Evolutionary conservation across 371 early-diverging fungal species (phyloP).

Genomic region (Mortierella sp.): DNA sequence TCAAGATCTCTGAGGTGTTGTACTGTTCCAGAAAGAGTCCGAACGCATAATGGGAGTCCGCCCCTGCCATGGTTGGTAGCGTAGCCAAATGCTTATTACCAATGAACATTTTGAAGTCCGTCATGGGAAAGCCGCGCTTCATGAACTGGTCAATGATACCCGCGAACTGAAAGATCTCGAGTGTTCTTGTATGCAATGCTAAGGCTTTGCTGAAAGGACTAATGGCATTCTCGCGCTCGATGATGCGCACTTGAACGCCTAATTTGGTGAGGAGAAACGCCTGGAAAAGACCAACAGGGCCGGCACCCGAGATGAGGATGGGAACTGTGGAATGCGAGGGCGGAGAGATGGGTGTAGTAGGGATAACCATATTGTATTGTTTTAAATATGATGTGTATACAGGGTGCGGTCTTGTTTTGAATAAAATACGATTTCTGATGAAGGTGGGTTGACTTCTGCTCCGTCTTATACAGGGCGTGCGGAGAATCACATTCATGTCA

Average conservation of each 20-base stretch:
- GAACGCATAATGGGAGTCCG: conserved; percentile 18
- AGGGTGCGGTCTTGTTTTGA: too few species aligned
- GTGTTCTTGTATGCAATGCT: conserved; percentile 20
- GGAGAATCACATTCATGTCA: too few species aligned
- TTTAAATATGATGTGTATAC: too few species aligned
- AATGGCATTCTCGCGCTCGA: conserved; percentile 24
- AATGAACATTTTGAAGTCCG: conserved; percentile 8
- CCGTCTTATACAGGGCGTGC: too few species aligned
- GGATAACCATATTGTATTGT: background rate
- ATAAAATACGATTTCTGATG: too few species aligned
- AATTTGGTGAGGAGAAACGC: conserved; percentile 44
- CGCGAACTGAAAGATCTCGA: conserved; percentile 26
- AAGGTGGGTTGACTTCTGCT: too few species aligned
- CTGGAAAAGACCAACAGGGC: conserved; percentile 44
- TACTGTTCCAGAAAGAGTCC: conserved; percentile 30
- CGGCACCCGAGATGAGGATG: conserved; percentile 50
- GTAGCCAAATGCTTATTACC: conserved; percentile 2
- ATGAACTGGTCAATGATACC: conserved; percentile 22
- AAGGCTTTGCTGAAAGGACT: conserved; percentile 32
- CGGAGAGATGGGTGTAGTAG: background rate
- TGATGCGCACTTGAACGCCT: conserved; percentile 26
- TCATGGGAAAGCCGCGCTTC: background rate
- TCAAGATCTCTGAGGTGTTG: conserved; percentile 21
- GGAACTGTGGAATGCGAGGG: conserved; percentile 1
- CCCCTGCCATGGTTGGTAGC: background rate